Base-by-base conservation (phyloP, 2,329 filamentous ascomycete genomes). In the Coniochaeta prunicola region DNA sequence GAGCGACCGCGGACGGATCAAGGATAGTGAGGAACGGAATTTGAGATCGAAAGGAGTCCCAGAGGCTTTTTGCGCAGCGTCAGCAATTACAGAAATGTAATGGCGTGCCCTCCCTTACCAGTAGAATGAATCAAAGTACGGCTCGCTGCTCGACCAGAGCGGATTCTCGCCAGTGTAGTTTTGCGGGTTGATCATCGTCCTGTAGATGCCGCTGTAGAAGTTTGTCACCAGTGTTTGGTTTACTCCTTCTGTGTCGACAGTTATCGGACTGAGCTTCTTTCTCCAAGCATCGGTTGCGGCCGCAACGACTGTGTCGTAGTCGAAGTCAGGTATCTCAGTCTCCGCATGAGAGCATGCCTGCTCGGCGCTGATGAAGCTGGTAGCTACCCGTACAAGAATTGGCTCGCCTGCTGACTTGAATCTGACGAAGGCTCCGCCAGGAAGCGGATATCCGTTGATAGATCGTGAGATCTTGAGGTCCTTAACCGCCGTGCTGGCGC, bases 121-220 rank as follows among this genome's bases (percentile, higher is more conserved):
- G 69, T 91, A 92, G 64, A 87, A 90, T 0, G 85, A 89, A 69
- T 91, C 88, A 66, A 87, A 91, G 65, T 90, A 91, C 0, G 87
- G 87, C 68, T 89, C 86, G 1, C 75, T 75, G 45, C 81, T 86
- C 1, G 80, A 64, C 86, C 87, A 91, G 0, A 85, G 68, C 2
- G 86, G 85, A 58, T 90, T 91, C 68, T 91, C 88, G 0, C 85
- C 85, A 0, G 88, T 90, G 64, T 89, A 90, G 65, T 90, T 88
- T 65, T 90, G 87, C 2, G 88, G 88, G 57, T 83, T 87, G 61
- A 90, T 83, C 80, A 90, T 83, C 3, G 84, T 80, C n/a, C 87
- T 77, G 67, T 91, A 91, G n/a, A 86, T 78, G 2, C 86, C 87
- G 48, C 84, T 88, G 78, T 87, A 90, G 64, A 91, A 89, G 19